phyloP scores from a whole-genome alignment of 164 flowering plant species.

The Vitis rupestris region DNA sequence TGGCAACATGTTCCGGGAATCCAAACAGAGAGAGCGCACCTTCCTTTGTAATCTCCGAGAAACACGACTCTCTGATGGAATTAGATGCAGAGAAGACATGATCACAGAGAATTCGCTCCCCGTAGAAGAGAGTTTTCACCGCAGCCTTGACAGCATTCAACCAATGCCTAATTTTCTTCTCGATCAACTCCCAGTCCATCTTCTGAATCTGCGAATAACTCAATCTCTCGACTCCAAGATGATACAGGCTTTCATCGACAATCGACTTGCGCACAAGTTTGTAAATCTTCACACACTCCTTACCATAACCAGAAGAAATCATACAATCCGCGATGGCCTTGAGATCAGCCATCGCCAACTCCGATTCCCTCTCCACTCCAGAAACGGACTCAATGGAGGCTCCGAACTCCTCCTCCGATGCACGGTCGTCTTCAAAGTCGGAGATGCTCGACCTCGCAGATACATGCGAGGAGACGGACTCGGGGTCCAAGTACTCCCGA shows the following conservation, averaged over 20 bases:
- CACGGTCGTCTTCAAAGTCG: conserved; percentile 31
- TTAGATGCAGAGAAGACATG: conserved; percentile 54
- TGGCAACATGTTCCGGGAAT: conserved; percentile 54
- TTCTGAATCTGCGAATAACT: conserved; percentile 38
- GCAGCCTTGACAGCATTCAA: conserved; percentile 44
- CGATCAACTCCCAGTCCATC: conserved; percentile 61
- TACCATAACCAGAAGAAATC: conserved; percentile 69
- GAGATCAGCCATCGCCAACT: conserved; percentile 50
- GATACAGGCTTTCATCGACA: conserved; percentile 62
- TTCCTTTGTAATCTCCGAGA: conserved; percentile 43
- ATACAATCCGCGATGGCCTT: conserved; percentile 70
- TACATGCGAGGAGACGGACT: conserved; percentile 46
- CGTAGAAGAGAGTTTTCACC: conserved; percentile 50
- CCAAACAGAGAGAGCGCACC: conserved; percentile 39
- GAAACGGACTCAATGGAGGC: conserved; percentile 20
- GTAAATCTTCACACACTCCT: conserved; percentile 69
- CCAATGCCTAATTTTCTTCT: conserved; percentile 58
- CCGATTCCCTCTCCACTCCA: conserved; percentile 32
- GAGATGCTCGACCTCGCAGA: conserved; percentile 36
- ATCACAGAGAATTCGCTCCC: conserved; percentile 70
- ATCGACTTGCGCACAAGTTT: conserved; percentile 55
- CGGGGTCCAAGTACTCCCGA: conserved; percentile 42
- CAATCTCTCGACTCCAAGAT: conserved; percentile 45
- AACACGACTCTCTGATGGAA: conserved; percentile 47
- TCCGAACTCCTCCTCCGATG: conserved; percentile 30